Base-by-base conservation (phyloP, 192 early-diverging fungal species). In the Entomortierella lignicola region DNA sequence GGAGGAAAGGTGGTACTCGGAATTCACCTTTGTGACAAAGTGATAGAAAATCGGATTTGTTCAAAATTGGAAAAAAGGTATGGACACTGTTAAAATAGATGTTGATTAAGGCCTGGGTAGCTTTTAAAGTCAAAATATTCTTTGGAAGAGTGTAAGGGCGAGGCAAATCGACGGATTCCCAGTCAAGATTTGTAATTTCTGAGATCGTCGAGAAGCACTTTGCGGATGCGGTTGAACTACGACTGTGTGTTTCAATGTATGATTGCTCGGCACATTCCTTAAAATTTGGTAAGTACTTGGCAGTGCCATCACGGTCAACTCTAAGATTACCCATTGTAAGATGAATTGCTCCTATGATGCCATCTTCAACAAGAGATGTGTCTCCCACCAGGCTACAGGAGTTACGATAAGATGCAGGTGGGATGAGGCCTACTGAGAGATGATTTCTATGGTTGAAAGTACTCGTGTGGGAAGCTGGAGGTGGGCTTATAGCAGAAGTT, bases 11-110 rank as follows among this genome's bases (percentile, higher is more conserved):
- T 4, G 88, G 84, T 0, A 86, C 34, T 41, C 74, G 58, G 59
- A 69, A 55, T 48, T 63, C 82, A 56, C 55, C 83, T 31, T 57
- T 79, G 37, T 66, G 72, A 25, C 64, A 75, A 3, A 67, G 59
- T 8, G 64, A 67, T 43, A 83, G 41, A 68, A 89, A 88, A n/a
- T 60, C 52, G 6, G 79, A 31, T 29, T 84, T 86, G 51, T 88
- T 82, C 3, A 89, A 53, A 20, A 89, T 80, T 17, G 88, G 88
- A 23, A 83, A 50, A 41, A 88, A 88, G 1, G 81, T 72, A 42
- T 89, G 88, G 12, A 87, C 82, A 65, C 86, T 71, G n/a, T 83
- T 67, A 55, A 89, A 89, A 44, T 89, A 89, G 23, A 74, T 63
- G 21, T 84, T 60, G 27, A 87, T 58, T 53, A 83, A 29, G 10